Conservation (phyloP, 2,329 filamentous ascomycete species). For the Onygenales sp. region DNA sequence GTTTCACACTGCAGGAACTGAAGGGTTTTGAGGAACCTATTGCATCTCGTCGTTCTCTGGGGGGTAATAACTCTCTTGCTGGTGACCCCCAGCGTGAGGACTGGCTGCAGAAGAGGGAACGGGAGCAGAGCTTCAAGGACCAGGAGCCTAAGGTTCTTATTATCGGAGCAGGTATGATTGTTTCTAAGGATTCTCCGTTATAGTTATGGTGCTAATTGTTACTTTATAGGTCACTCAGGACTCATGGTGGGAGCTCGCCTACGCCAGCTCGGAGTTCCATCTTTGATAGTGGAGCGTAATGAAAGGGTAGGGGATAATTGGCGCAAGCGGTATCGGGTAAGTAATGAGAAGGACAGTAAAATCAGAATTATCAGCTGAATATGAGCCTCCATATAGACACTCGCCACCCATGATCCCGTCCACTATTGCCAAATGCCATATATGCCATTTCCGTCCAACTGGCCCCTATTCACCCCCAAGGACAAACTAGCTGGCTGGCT, state of each 20-base stretch:
- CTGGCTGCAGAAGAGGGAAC: slow-evolving; percentile 27
- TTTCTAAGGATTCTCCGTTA: neutral
- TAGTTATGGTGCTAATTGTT: neutral
- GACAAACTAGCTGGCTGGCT: slow-evolving; percentile 43
- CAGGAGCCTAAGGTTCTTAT: slow-evolving; percentile 32
- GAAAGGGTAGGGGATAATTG: slow-evolving; percentile 41
- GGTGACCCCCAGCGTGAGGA: slow-evolving; percentile 23
- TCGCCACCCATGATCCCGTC: slow-evolving; percentile 33
- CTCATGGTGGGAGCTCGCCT: slow-evolving; percentile 34
- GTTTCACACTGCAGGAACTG: slow-evolving; percentile 29
- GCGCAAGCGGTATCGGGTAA: slow-evolving; percentile 39
- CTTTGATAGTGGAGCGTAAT: slow-evolving; percentile 38
- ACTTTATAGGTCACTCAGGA: slow-evolving; percentile 31
- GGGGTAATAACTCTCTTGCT: slow-evolving; percentile 26
- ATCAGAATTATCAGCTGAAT: neutral
- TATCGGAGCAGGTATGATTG: slow-evolving; percentile 28
- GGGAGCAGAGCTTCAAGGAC: slow-evolving; percentile 23
- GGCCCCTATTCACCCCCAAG: slow-evolving; percentile 36
- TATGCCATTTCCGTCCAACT: slow-evolving; percentile 33
- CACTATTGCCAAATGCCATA: slow-evolving; percentile 31
- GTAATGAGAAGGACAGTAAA: neutral
- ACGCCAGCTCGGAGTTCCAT: slow-evolving; percentile 29
- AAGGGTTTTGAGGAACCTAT: slow-evolving; percentile 25
- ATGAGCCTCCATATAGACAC: slow-evolving; percentile 15
- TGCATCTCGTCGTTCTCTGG: slow-evolving; percentile 22